These are phyloP conservation scores for Notholithocarpus densiflorus DNA, from an alignment of 306 rosid species.

Conservation along the genomic window DNA sequence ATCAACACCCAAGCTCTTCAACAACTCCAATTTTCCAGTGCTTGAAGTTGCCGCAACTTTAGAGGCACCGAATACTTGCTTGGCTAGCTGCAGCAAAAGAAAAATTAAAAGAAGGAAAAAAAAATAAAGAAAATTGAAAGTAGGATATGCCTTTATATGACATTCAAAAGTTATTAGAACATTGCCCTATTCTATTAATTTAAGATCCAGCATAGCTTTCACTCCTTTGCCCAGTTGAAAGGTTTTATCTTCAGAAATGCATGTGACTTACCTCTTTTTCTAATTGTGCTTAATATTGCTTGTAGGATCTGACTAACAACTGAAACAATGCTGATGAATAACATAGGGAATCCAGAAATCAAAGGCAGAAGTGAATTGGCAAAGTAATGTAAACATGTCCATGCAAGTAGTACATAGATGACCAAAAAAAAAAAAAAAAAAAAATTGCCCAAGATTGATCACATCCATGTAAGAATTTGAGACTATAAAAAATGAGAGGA, in stretches of 20 bases:
- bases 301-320: not conserved
- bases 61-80: slow-evolving; percentile 91
- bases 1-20: slow-evolving; percentile 90
- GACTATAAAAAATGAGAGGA: not conserved
- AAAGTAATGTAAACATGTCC: not conserved
- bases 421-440: no score
- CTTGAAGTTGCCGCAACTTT: slow-evolving; percentile 88
- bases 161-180: not conserved
- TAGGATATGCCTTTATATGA: not conserved
- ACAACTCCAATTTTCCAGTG: slow-evolving; percentile 66
- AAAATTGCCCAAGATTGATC: not conserved
- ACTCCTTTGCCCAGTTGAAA: not conserved
- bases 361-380: not conserved
- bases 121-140: not conserved
- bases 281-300: not conserved
- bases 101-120: not conserved
- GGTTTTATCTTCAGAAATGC: not conserved
- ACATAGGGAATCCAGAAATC: not conserved
- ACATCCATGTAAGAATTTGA: not conserved
- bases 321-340: not conserved
- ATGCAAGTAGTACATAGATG: no score
- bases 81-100: slow-evolving; percentile 57
- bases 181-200: not conserved
- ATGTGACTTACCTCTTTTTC: not conserved
- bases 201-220: not conserved